Evolutionary conservation across 768 basidiomycete genomes (phyloP).

Genomic region (Trametes cingulata): DNA sequence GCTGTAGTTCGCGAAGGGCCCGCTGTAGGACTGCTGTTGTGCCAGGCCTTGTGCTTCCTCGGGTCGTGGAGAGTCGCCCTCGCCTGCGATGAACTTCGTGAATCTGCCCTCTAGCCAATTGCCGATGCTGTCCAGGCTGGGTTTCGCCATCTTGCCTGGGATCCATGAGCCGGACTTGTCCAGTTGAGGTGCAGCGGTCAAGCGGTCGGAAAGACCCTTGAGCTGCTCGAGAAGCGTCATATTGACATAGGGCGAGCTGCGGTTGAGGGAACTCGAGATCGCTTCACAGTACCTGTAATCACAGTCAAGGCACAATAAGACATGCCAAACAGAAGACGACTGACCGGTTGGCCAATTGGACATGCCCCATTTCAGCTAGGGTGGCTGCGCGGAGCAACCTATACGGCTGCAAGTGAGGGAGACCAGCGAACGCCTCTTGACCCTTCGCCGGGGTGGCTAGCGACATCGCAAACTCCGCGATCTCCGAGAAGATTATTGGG

Average conservation of each 20-base stretch:
- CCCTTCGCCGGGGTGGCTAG: conserved; percentile 74
- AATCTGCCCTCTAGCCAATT: conserved; percentile 91
- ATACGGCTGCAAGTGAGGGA: conserved; percentile 88
- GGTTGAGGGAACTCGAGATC: conserved; percentile 65
- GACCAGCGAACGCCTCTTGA: conserved; percentile 80
- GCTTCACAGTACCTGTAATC: conserved; percentile 88
- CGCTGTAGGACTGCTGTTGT: conserved; percentile 50
- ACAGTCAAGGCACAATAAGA: neutral
- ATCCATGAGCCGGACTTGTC: conserved; percentile 89
- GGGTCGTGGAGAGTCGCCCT: conserved; percentile 52
- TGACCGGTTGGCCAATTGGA: conserved; percentile 75
- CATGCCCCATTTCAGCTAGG: conserved; percentile 81
- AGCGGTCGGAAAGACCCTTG: conserved; percentile 75
- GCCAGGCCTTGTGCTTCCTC: conserved; percentile 41
- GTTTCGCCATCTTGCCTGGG: conserved; percentile 80
- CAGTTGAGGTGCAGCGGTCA: conserved; percentile 67
- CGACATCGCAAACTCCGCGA: conserved; percentile 88
- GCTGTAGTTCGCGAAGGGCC: conserved; percentile 92
- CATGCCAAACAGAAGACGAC: conserved; percentile 1
- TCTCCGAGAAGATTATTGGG: conserved; percentile 82
- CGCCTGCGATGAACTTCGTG: conserved; percentile 94
- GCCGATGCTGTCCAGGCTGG: conserved; percentile 88
- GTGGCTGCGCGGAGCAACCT: conserved; percentile 74
- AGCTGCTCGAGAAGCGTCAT: conserved; percentile 69
- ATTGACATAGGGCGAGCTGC: conserved; percentile 68